phyloP scores from a whole-genome alignment of 1,139 yeast genomes.

The Taiozyma sp. region DNA sequence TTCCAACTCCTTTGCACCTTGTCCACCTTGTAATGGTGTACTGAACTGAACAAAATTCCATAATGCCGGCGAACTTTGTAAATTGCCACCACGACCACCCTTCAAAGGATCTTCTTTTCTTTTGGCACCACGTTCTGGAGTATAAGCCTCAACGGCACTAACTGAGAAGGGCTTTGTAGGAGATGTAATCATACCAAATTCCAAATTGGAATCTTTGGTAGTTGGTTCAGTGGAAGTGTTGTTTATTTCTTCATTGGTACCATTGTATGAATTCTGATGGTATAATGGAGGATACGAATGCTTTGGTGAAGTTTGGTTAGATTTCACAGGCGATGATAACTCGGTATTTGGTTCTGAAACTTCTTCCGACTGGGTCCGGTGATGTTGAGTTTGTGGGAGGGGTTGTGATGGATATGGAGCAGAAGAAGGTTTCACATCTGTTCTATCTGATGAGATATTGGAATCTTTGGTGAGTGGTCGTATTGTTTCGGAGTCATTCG shows the following conservation, averaged over 20 bases:
- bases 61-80: slow-evolving; percentile 62
- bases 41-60: slow-evolving; percentile 79
- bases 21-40: slow-evolving; percentile 44
- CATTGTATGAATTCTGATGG: slow-evolving; percentile 3
- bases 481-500: background rate
- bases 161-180: slow-evolving; percentile 45
- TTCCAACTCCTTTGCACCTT: slow-evolving; percentile 8
- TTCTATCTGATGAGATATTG: slow-evolving; percentile 12
- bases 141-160: slow-evolving; percentile 70
- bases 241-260: slow-evolving; percentile 6
- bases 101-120: slow-evolving; percentile 12
- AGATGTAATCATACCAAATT: slow-evolving; percentile 19
- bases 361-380: slow-evolving; percentile 5
- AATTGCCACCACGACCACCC: slow-evolving; percentile 14
- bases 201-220: slow-evolving; percentile 14
- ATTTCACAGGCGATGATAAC: slow-evolving; percentile 29
- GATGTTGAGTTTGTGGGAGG: slow-evolving; percentile 1
- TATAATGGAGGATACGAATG: slow-evolving; percentile 7
- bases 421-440: slow-evolving; percentile 10
- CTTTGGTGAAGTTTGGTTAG: slow-evolving; percentile 12
- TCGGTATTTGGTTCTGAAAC: slow-evolving; percentile 17
- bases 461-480: slow-evolving; percentile 22
- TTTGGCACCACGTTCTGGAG: slow-evolving; percentile 68
- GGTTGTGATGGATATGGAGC: slow-evolving; percentile 1
- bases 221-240: slow-evolving; percentile 6